phyloP scores from a whole-genome alignment of 2,329 filamentous ascomycete species.

The Colletotrichum tabaci region DNA sequence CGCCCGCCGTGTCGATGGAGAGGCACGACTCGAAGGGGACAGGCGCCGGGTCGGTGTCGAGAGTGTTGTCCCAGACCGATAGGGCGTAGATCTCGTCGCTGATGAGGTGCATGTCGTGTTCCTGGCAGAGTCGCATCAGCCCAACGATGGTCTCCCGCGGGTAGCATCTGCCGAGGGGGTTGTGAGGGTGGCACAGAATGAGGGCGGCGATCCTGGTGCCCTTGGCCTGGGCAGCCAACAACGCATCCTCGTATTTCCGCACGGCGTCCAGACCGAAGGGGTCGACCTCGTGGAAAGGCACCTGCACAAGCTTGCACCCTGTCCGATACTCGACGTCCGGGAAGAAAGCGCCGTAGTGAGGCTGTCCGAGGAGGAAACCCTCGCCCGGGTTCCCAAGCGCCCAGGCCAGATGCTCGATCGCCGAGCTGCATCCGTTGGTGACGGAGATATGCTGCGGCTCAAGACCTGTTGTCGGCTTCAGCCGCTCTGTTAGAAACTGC shows the following conservation, averaged over 20 bases:
- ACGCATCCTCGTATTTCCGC: constrained; percentile 20
- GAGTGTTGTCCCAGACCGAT: constrained; percentile 58
- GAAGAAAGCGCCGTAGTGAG: constrained; percentile 64
- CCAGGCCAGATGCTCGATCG: constrained; percentile 59
- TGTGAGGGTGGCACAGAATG: constrained; percentile 49
- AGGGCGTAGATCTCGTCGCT: constrained; percentile 65
- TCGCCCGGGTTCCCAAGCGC: constrained; percentile 57
- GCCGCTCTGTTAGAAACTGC: constrained; percentile 53
- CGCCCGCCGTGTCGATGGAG: constrained; percentile 47
- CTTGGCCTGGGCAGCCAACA: constrained; percentile 55
- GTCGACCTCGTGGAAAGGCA: constrained; percentile 25
- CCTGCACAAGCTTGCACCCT: constrained; percentile 47
- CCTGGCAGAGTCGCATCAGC: constrained; percentile 33
- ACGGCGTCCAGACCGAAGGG: constrained; percentile 5
- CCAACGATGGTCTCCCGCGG: constrained; percentile 16
- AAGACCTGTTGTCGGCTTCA: constrained; percentile 49
- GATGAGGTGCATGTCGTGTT: constrained; percentile 59
- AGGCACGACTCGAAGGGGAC: constrained; percentile 61
- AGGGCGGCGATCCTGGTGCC: constrained; percentile 14
- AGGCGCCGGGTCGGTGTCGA: constrained; percentile 53
- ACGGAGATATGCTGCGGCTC: constrained; percentile 53
- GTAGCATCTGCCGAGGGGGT: constrained; percentile 50
- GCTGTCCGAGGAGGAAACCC: constrained; percentile 57
- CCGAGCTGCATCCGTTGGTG: constrained; percentile 58
- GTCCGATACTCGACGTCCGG: constrained; percentile 61